A percentile compares a stretch with the other conserved stretches of the same genome.
These are phyloP conservation scores for Colletotrichum karsti DNA, from an alignment of 2,329 filamentous ascomycete species.

Conservation along the genomic window DNA sequence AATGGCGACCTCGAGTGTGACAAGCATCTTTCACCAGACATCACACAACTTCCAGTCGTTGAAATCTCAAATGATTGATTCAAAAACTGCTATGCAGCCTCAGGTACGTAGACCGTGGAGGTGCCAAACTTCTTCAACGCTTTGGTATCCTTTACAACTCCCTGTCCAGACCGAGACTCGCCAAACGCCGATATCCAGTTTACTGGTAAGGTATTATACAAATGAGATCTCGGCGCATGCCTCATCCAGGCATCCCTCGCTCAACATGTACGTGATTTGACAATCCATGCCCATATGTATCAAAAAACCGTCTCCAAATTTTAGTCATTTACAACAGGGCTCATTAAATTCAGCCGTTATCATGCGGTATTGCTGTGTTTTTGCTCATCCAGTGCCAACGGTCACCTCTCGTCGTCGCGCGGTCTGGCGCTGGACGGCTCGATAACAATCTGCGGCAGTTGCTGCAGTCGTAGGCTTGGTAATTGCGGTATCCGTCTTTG, in stretches of 20 bases:
- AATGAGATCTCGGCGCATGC: not conserved
- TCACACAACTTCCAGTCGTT: not conserved
- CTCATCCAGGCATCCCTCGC: not conserved
- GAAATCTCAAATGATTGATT: not conserved
- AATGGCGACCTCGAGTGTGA: too few species aligned
- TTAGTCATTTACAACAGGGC: not conserved
- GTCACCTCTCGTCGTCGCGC: constrained; percentile 22
- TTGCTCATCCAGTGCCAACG: not conserved
- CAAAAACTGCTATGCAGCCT: not conserved
- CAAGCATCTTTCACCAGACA: not conserved
- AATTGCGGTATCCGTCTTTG: constrained; percentile 52
- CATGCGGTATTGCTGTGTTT: not conserved
- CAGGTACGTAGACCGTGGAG: not conserved
- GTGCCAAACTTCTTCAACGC: constrained; percentile 24
- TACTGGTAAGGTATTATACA: constrained; percentile 21
- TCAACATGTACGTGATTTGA: constrained; percentile 8
- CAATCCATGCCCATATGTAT: constrained; percentile 6
- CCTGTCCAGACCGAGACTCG: constrained; percentile 5
- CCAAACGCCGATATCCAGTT: constrained; percentile 25
- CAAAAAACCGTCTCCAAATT: constrained; percentile 3
- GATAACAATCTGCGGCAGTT: constrained; percentile 66
- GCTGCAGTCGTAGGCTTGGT: constrained; percentile 58
- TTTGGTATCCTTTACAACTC: constrained; percentile 28
- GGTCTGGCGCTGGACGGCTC: constrained; percentile 54
- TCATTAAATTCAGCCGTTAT: constrained; percentile 17